Evolutionary conservation across 2,329 filamentous ascomycete genomes (phyloP).

Genomic region (Plectosphaerella cucumerina): DNA sequence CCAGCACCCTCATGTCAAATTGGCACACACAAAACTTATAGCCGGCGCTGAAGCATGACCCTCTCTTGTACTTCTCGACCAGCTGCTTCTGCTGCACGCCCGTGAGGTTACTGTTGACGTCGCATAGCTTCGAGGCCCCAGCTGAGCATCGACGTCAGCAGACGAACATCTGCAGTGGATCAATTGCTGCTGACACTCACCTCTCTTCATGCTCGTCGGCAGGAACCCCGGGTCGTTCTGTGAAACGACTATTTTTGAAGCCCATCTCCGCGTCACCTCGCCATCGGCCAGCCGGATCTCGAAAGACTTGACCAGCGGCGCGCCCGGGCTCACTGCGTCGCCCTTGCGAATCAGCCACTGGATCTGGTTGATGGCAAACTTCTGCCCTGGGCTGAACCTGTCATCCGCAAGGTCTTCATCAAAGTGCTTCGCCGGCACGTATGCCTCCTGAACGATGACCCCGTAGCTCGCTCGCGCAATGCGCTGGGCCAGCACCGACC

Average conservation of each 20-base stretch:
- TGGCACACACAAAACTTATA: constrained; percentile 33
- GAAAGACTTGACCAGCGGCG: constrained; percentile 26
- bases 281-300: constrained; percentile 26
- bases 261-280: constrained; percentile 29
- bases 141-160: constrained; percentile 16
- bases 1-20: constrained; percentile 49
- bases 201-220: constrained; percentile 30
- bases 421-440: constrained; percentile 28
- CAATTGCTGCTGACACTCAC: constrained; percentile 19
- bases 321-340: constrained; percentile 31
- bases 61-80: constrained; percentile 28
- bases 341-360: constrained; percentile 39
- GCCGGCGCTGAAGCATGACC: constrained; percentile 25
- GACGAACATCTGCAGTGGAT: no score
- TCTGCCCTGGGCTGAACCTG: constrained; percentile 23
- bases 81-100: constrained; percentile 34
- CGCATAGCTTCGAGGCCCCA: constrained; percentile 31
- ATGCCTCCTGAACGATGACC: constrained; percentile 30
- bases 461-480: constrained; percentile 39
- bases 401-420: constrained; percentile 30
- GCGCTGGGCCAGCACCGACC: constrained; percentile 36
- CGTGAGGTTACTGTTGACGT: constrained; percentile 33
- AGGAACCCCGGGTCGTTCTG: constrained; percentile 29
- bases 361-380: constrained; percentile 36
- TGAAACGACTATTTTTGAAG: constrained; percentile 33